Evolutionary conservation across 2,329 filamentous ascomycete species (phyloP).

Genomic region (Daldinia eschscholtzii): DNA sequence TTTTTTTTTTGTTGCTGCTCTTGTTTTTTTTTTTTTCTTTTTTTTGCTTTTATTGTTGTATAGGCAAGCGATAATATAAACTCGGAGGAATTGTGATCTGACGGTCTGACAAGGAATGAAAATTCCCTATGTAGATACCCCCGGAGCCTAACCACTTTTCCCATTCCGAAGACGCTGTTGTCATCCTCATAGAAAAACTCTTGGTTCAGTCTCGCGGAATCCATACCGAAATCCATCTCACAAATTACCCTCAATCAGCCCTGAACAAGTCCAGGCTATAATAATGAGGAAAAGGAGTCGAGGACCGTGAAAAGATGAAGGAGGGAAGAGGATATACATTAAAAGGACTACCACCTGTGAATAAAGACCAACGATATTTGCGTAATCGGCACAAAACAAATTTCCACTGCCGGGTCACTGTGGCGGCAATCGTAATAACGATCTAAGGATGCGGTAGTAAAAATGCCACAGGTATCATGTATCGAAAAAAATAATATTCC

Average conservation of each 20-base stretch:
- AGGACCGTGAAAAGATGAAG: neutral
- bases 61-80: neutral
- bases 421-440: neutral
- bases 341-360: neutral
- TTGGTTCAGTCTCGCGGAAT: neutral
- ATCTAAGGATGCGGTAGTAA: neutral
- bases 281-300: neutral
- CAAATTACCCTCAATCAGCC: neutral
- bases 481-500: constrained; percentile 22
- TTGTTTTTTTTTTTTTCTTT: no score
- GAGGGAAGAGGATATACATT: neutral
- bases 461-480: constrained; percentile 8
- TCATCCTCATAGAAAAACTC: neutral
- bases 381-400: neutral
- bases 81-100: neutral
- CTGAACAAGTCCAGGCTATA: neutral
- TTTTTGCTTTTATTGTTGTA: neutral
- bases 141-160: neutral
- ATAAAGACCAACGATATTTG: neutral
- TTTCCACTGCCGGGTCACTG: neutral
- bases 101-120: neutral
- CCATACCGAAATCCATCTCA: neutral
- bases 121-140: neutral
- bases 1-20: no score
- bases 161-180: neutral